Evolutionary conservation across 2,329 filamentous ascomycete genomes (phyloP).

Genomic region (Alternaria rosae): DNA sequence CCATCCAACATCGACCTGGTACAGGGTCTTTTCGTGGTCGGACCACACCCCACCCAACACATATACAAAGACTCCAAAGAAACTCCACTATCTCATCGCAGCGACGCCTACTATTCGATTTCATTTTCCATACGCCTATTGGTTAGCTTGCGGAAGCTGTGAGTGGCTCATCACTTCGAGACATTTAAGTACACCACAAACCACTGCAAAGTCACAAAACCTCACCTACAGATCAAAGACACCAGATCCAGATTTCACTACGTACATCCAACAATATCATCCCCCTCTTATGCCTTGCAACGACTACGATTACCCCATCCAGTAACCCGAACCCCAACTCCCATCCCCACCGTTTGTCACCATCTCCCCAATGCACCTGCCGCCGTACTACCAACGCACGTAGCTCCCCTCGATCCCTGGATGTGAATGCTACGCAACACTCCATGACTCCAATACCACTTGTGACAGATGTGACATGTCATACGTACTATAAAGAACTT

Average conservation of each 20-base stretch:
- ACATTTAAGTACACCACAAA: neutral
- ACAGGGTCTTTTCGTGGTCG: neutral
- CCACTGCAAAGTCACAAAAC: neutral
- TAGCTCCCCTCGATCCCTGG: neutral
- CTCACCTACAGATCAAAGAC: neutral
- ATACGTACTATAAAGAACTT: constrained; percentile 1
- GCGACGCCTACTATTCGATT: too few species aligned
- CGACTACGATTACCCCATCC: neutral
- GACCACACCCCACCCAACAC: neutral
- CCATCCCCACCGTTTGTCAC: neutral
- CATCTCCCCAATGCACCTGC: neutral
- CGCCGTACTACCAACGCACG: neutral
- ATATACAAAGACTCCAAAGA: neutral
- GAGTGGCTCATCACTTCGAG: neutral
- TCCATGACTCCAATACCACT: constrained; percentile 7
- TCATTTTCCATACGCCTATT: neutral
- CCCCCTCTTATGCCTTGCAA: neutral
- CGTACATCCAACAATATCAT: neutral
- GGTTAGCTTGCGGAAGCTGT: neutral
- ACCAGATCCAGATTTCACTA: neutral
- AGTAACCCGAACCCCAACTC: neutral
- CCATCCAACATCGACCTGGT: neutral
- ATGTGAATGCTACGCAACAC: neutral
- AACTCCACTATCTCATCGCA: neutral
- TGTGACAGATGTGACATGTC: constrained; percentile 5